Evolutionary conservation across 2,329 filamentous ascomycete species (phyloP), one percentile per base, ranked within the genome.

Genomic region (Aspergillus japonicus): DNA sequence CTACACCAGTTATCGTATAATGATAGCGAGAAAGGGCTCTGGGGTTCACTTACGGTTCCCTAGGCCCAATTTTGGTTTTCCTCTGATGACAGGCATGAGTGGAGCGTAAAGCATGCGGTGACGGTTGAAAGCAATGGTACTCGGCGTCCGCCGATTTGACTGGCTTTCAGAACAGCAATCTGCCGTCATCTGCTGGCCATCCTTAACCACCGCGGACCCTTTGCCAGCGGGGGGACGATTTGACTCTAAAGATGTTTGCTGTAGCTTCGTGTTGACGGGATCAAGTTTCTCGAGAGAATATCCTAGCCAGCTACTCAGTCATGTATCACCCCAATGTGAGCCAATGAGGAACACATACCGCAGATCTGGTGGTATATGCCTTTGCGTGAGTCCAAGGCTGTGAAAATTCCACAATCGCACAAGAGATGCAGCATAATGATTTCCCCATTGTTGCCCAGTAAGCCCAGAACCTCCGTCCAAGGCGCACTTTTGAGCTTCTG

Each of bases 21-120:
- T 47, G 8, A 24, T 6, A 5, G 19, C 47, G 12, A 14, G 8
- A 14, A 24, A 26, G 2, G 10, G 21, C 16, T 79, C 88, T 71
- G 82, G 96, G 91, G 93, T 58, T 91, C 91, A 72, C 91, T 90
- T 64, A 63, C 61, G 59, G 31, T 55, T 61, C 1, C 87, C 87
- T 56, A 96, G 82, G 1, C 95, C 94, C 72, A 90, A 88, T 19
- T 85, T 83, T 7, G 95, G 83, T 8, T 81, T 76, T 3, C 89
- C 88, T 66, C 84, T 85, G 2, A 85, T 81, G 68, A 89, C 94
- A 31, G 93, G 78, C 1, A 85, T 83, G 21, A 92, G 86, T 66
- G 87, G 87, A 23, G 90, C 89, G 75, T 97, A 98, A 53, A 98
- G 82, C 81, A 97, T 96, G 21, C 92, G 87, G 69, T 86, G 92